Evolutionary conservation across 345 rosid species (phyloP).

Genomic region (Citrus inodora): DNA sequence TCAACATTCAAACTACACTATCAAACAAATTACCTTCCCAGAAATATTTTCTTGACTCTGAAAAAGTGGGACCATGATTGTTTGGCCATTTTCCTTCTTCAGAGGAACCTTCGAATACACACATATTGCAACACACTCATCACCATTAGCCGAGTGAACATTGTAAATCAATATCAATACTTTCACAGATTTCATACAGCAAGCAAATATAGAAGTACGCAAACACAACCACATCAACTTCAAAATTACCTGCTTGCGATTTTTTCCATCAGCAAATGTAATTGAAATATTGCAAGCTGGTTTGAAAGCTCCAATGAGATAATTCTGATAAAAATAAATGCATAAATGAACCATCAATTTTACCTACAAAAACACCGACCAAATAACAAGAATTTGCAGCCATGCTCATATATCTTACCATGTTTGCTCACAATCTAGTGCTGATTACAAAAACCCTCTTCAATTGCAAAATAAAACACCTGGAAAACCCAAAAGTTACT

Average conservation of each 20-base stretch:
- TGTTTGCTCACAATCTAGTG: constrained; percentile 1
- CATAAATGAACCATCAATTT: not conserved
- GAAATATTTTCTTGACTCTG: constrained; percentile 92
- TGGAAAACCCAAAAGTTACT: not conserved
- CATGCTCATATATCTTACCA: constrained; percentile 23
- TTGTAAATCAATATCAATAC: not conserved
- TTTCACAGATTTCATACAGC: not conserved
- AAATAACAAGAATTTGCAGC: not conserved
- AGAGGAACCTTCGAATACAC: constrained; percentile 55
- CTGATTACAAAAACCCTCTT: not conserved
- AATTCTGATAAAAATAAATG: constrained; percentile 46
- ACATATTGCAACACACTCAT: not conserved
- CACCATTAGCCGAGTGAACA: not conserved
- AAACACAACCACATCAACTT: not conserved
- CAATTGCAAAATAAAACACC: not conserved
- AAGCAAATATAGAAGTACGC: not conserved
- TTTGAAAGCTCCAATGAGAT: constrained; percentile 93
- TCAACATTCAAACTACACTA: not conserved
- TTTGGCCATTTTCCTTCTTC: constrained; percentile 97
- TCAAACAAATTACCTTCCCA: constrained; percentile 59
- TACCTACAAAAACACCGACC: not conserved
- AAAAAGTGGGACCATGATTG: constrained; percentile 70
- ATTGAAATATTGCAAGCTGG: constrained; percentile 77
- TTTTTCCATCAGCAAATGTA: constrained; percentile 74
- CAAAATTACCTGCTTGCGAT: constrained; percentile 68